phyloP scores from a whole-genome alignment of 345 rosid genomes.

The Raphanus raphanistrum region DNA sequence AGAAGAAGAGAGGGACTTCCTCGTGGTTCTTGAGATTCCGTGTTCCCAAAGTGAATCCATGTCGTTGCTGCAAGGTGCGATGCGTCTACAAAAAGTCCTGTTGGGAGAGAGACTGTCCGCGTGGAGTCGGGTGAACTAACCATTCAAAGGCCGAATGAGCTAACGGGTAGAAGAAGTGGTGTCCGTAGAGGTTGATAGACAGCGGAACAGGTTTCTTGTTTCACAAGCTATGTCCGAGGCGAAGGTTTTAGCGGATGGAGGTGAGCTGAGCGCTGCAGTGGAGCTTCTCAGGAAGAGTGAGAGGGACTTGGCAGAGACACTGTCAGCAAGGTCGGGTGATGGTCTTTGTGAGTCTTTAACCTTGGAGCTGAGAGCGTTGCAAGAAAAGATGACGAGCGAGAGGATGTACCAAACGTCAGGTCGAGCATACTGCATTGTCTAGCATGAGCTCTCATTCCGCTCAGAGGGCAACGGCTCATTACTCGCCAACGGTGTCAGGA shows the following conservation, averaged over 20 bases:
- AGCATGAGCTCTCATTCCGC: conserved; percentile 39
- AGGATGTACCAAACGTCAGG: conserved; percentile 37
- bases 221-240: conserved; percentile 82
- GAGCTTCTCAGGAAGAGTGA: conserved; percentile 35
- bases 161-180: conserved; percentile 49
- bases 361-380: conserved; percentile 32
- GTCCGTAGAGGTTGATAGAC: conserved; percentile 86
- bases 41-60: conserved; percentile 42
- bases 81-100: conserved; percentile 64
- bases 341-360: conserved; percentile 24
- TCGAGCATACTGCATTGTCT: conserved; percentile 31
- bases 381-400: conserved; percentile 36
- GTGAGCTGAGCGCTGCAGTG: conserved; percentile 62
- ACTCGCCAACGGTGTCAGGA: background rate
- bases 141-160: conserved; percentile 51
- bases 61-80: conserved; percentile 65
- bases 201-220: conserved; percentile 72
- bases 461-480: conserved; percentile 41
- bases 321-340: conserved; percentile 27
- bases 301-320: conserved; percentile 25
- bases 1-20: conserved; percentile 92
- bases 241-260: conserved; percentile 68
- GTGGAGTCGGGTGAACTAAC: conserved; percentile 53
- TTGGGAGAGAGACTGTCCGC: conserved; percentile 48
- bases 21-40: conserved; percentile 69